Evolutionary conservation across 805 yeast genomes (phyloP), one percentile per base, ranked within the genome.

Genomic region (Candida maesae): DNA sequence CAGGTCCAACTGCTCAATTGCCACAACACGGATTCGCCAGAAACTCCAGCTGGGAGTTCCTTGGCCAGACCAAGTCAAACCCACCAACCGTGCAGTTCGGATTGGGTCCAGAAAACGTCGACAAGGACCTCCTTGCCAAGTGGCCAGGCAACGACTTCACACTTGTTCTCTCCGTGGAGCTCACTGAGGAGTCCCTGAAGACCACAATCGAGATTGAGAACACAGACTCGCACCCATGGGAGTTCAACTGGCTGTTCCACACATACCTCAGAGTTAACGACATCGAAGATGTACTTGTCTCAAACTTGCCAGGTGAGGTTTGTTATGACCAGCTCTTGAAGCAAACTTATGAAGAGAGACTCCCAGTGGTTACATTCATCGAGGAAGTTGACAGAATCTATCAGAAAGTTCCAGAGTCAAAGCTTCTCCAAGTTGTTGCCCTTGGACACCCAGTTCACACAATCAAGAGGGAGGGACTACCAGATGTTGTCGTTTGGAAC

Each of bases 21-120:
- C 97, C 97, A 15, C 98, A 93, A 67, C 99, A 93, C 60, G 99
- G 99, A 2, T 85, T 93, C 67, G 99, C 96, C 15, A 75, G 99
- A 63, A 83, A 78, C 62, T 81, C 91, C 12, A 67, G 73, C 3
- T 93, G 99, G 99, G 97, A 93, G 63, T 86, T 90, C 53, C 70
- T 93, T 46, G 99, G 99, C 28, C 91, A 88, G 64, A 78, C 83
- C 15, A 71, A 72, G 26, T 80, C 74, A 39, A 63, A 67, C 33
- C 84, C 86, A 21, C 84, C 90, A 39, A 79, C 95, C 5, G 84
- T 84, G 33, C 96, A 93, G 63, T 90, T 89, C 63, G 99, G 89
- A 0, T 73, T 93, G 42, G 82, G 93, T 14, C 96, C 96, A 6
- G 96, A 88, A 57, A 70, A 80, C 40, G 82, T 93, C 28, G 76